These are phyloP conservation scores for Scedosporium boydii DNA, from an alignment of 2,329 filamentous ascomycete species.

Conservation along the genomic window DNA sequence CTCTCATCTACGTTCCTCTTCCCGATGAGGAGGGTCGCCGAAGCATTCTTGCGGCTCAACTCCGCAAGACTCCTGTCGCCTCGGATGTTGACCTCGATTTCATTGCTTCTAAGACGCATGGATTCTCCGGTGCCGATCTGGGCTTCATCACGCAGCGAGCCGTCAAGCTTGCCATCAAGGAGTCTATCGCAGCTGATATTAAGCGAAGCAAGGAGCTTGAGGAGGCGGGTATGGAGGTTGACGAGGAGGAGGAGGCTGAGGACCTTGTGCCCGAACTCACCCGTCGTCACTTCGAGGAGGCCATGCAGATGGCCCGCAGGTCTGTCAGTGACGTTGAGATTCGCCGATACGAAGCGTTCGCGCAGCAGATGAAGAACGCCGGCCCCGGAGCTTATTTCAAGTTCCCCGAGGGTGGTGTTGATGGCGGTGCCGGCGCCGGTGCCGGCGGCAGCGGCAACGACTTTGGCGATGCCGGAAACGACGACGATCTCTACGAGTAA, in stretches of 20 bases:
- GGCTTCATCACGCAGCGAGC: constrained; percentile 98
- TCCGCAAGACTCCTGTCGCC: constrained; percentile 94
- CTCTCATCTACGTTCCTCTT: constrained; percentile 94
- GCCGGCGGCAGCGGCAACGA: constrained; percentile 48
- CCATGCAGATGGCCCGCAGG: constrained; percentile 87
- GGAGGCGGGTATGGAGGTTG: constrained; percentile 62
- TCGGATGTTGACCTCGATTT: constrained; percentile 77
- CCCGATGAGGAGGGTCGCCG: constrained; percentile 85
- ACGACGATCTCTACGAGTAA: constrained; percentile 85
- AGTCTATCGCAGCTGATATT: constrained; percentile 82
- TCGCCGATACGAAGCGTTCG: constrained; percentile 94
- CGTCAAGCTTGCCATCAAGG: constrained; percentile 98
- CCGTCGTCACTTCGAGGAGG: constrained; percentile 95
- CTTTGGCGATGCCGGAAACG: constrained; percentile 81
- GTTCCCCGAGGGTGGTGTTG: constrained; percentile 65
- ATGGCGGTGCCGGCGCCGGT: constrained; percentile 50
- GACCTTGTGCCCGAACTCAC: constrained; percentile 95
- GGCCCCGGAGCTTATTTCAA: constrained; percentile 96
- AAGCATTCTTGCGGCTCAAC: constrained; percentile 86
- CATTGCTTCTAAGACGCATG: constrained; percentile 95
- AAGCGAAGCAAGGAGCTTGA: constrained; percentile 84
- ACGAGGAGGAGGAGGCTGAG: constrained; percentile 70
- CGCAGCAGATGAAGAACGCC: constrained; percentile 98
- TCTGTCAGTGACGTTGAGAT: constrained; percentile 97
- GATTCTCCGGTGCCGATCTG: constrained; percentile 98